phyloP scores from a whole-genome alignment of 768 basidiomycete genomes.

The Asterophora lycoperdoides region DNA sequence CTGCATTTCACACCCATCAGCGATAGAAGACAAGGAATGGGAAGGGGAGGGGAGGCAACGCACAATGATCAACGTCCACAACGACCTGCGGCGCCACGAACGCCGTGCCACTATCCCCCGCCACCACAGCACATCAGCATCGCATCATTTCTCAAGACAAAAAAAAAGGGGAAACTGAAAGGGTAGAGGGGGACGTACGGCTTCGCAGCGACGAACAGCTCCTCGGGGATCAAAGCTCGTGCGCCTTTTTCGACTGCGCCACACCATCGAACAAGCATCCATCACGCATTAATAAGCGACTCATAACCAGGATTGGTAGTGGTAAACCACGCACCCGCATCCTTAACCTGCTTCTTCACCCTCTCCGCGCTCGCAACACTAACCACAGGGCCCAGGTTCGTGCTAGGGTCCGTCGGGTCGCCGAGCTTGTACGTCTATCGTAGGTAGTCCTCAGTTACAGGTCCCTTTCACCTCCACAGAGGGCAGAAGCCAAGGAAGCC shows the following conservation, averaged over 20 bases:
- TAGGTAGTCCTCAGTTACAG: no score
- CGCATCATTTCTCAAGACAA: no score
- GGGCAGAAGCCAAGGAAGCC: constrained; percentile 1
- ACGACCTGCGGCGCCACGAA: constrained; percentile 92
- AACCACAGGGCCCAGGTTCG: constrained; percentile 90
- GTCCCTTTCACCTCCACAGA: no score
- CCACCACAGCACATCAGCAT: no score
- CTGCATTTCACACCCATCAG: constrained; percentile 32
- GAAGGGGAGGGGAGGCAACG: constrained; percentile 28
- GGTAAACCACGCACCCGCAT: constrained; percentile 70
- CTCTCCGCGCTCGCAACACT: constrained; percentile 79
- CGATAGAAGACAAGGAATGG: constrained; percentile 4
- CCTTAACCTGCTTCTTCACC: constrained; percentile 82
- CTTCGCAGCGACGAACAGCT: constrained; percentile 62
- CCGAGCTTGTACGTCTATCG: constrained; percentile 81
- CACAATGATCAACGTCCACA: constrained; percentile 84
- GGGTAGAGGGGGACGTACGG: constrained; percentile 53
- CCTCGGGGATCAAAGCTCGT: constrained; percentile 64
- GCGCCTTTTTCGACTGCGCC: constrained; percentile 71
- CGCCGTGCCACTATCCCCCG: constrained; percentile 72
- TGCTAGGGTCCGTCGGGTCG: constrained; percentile 71
- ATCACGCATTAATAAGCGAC: no score
- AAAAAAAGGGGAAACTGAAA: no score
- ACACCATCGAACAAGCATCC: no score
- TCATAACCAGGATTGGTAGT: no score